These are phyloP conservation scores for Quercus phellos DNA, from an alignment of 331 rosid genomes.

Conservation along the genomic window DNA sequence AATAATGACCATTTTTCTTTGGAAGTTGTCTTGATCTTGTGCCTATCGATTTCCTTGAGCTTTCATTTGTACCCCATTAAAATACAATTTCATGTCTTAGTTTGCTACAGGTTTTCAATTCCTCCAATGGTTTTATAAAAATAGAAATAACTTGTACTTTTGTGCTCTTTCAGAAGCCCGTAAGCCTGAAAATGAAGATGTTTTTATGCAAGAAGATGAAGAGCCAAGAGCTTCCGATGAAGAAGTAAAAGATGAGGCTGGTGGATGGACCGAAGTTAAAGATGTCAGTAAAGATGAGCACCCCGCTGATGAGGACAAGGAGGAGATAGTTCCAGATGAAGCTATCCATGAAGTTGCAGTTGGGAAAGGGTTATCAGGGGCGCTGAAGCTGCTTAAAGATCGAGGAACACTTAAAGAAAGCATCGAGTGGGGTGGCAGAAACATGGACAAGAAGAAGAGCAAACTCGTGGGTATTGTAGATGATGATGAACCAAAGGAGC, in stretches of 20 bases:
- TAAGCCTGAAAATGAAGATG: conserved; percentile 72
- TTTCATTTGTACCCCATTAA: not conserved
- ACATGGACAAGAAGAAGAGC: conserved; percentile 97
- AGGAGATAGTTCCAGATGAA: conserved; percentile 68
- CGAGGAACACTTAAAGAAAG: conserved; percentile 88
- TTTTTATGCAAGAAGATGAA: conserved; percentile 77
- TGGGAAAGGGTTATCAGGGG: conserved; percentile 92
- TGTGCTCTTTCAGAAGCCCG: conserved; percentile 61
- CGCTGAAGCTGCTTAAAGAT: conserved; percentile 69
- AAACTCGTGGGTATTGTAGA: conserved; percentile 78
- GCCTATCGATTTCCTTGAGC: not conserved
- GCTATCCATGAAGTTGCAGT: conserved; percentile 83
- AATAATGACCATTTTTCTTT: not conserved
- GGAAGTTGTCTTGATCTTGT: not conserved
- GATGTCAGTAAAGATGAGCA: conserved; percentile 49
- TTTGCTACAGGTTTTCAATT: not conserved
- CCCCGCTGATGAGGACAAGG: conserved; percentile 45
- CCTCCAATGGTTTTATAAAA: not conserved
- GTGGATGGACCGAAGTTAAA: conserved; percentile 89
- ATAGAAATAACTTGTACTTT: conserved; percentile 16
- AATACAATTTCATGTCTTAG: not conserved
- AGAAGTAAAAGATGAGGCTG: conserved; percentile 45
- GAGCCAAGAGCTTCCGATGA: conserved; percentile 44
- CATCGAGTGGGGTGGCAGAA: conserved; percentile 96
- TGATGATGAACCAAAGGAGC: conserved; percentile 54